These are phyloP conservation scores for Annulohypoxylon maeteangense DNA, from an alignment of 495 filamentous ascomycete genomes.

Conservation along the genomic window DNA sequence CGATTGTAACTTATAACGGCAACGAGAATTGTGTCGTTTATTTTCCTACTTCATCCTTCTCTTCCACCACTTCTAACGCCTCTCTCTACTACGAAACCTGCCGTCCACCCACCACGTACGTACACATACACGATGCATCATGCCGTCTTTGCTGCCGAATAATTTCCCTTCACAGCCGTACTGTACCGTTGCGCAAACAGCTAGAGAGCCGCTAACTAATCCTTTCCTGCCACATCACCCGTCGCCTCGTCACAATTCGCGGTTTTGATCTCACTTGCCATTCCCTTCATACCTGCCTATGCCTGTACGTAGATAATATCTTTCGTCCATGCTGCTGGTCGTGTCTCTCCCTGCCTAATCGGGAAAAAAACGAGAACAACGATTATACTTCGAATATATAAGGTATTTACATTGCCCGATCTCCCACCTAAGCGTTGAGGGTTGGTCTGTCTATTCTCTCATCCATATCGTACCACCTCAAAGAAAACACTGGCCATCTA, in stretches of 20 bases:
- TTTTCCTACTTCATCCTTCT: conserved; percentile 36
- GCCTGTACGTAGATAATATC: conserved; percentile 33
- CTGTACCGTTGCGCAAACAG: conserved; percentile 59
- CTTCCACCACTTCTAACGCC: conserved; percentile 24
- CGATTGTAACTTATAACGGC: conserved; percentile 39
- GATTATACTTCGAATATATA: conserved; percentile 37
- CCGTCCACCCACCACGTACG: conserved; percentile 40
- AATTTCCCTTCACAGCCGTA: conserved; percentile 52
- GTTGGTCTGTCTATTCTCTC: conserved; percentile 14
- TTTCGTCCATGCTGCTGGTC: conserved; percentile 40
- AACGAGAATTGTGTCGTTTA: conserved; percentile 30
- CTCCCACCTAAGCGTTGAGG: conserved; percentile 18
- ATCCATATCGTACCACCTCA: conserved; percentile 28
- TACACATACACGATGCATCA: conserved; percentile 55
- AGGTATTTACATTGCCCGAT: conserved; percentile 34
- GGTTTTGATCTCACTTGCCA: conserved; percentile 32
- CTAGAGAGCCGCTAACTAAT: conserved; percentile 53
- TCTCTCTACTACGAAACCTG: conserved; percentile 25
- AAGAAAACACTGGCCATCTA: conserved; percentile 4
- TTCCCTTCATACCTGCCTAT: conserved; percentile 34
- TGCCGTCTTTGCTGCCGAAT: conserved; percentile 53
- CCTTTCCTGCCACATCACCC: conserved; percentile 58
- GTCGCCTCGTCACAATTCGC: conserved; percentile 41
- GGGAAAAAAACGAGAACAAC: conserved; percentile 30
- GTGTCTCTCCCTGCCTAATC: conserved; percentile 44